Base-by-base conservation (phyloP, 2,329 filamentous ascomycete genomes). In the Botrytis deweyae region DNA sequence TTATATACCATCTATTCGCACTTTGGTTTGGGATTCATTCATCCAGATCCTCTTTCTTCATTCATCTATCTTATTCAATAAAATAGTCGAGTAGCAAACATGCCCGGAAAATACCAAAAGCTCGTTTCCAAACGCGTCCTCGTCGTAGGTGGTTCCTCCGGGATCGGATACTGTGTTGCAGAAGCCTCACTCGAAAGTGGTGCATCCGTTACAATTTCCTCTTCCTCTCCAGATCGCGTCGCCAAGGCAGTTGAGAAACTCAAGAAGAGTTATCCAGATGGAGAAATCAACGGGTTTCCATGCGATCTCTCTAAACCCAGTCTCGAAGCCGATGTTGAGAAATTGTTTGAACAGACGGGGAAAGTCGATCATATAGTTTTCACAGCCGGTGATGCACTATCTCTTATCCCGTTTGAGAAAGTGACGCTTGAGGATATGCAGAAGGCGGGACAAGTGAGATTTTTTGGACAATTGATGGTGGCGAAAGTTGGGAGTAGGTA, bases 261-360 rank as follows among this genome's bases (percentile, higher is more conserved):
- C 20, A 55, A 77, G 33, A 63, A 38, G 2, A 58, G 59, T 25
- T 78, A 76, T 49, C 78, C 77, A 1, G 49, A 46, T 7, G 58
- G 61, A 7, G 61, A 63, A 18, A 52, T 78, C 46, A 42, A 72
- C 4, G 73, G 76, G 79, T 1, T 77, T 40, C 52, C 72, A 22
- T 79, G 78, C 42, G 78, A 80, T 64, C 76, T 81, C 9, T 76
- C 76, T 0, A 75, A 71, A 2, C 71, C 73, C 0, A 68, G 29
- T 1, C 18, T 76, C 0, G 79, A 79, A 65, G 33, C 67, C 79
- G 80, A 36, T 83, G 91, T 65, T 79, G 83, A 66, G 77, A 80
- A 3, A 74, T 83, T 69, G 85, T 87, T 78, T 84, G 84, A 55
- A 81, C 64, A 73, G 29, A 59, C 63, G 2, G 74, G 74, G 1